Percentiles rank a stretch among this genome's conserved stretches.
phyloP scores from a whole-genome alignment of 2,329 filamentous ascomycete genomes.

The Colletotrichum orbiculare region DNA sequence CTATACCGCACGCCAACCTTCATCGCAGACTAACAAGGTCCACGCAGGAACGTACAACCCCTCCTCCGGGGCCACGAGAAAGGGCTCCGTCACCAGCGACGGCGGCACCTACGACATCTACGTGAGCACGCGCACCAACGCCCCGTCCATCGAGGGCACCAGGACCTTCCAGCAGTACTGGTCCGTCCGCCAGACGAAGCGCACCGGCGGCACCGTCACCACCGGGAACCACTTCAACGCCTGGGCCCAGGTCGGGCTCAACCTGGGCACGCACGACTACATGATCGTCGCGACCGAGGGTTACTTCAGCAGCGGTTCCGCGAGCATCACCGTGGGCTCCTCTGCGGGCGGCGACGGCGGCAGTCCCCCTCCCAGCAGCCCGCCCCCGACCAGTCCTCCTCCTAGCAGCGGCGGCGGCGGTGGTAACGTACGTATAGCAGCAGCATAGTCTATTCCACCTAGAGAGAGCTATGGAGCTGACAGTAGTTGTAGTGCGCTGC shows the following conservation, averaged over 20 bases:
- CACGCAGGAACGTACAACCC: constrained; percentile 28
- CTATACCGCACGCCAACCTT: no score
- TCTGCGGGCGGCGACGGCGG: constrained; percentile 19
- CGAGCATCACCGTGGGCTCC: constrained; percentile 39
- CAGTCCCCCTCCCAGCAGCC: constrained; percentile 22
- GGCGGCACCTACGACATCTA: constrained; percentile 65
- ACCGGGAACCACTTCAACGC: constrained; percentile 64
- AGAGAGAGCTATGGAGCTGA: neutral
- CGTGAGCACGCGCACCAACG: constrained; percentile 59
- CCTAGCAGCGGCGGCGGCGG: constrained; percentile 4
- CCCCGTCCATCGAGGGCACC: constrained; percentile 65
- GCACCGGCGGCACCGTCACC: constrained; percentile 63
- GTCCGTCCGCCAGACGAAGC: constrained; percentile 58
- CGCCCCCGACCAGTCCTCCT: constrained; percentile 19
- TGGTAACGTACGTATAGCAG: constrained; percentile 16
- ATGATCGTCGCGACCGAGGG: constrained; percentile 63
- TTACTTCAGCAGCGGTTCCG: constrained; percentile 49
- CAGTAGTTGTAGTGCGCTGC: constrained; percentile 33
- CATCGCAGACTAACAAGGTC: no score
- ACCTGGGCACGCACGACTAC: constrained; percentile 63
- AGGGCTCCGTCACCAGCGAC: constrained; percentile 62
- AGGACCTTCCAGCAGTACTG: constrained; percentile 66
- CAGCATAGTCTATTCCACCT: neutral
- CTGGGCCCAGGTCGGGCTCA: constrained; percentile 61
- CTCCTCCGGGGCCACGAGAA: constrained; percentile 45